A percentile compares a stretch with the other conserved stretches of the same genome.
These are phyloP conservation scores for Ophiosphaerella korrae DNA, from an alignment of 2,329 filamentous ascomycete species.

Conservation along the genomic window DNA sequence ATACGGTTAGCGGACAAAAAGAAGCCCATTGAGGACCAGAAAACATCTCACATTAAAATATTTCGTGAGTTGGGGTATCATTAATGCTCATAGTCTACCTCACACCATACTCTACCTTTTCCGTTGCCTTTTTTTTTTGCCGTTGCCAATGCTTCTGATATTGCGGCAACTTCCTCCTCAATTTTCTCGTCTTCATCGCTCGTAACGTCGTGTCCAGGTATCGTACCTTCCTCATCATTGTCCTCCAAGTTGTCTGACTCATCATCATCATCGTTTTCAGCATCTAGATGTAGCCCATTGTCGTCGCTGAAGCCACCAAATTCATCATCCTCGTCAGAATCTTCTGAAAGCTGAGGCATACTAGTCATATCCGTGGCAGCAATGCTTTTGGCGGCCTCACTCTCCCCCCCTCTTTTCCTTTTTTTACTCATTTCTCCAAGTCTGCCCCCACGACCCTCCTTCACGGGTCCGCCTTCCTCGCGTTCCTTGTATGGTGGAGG, in stretches of 20 bases:
- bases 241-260: constrained; percentile 27
- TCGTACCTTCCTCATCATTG: constrained; percentile 22
- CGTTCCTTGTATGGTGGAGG: constrained; percentile 66
- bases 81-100: constrained; percentile 25
- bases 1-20: too few species aligned
- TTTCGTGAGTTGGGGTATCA: constrained; percentile 31
- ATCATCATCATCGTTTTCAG: constrained; percentile 21
- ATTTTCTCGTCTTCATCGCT: constrained; percentile 40
- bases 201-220: constrained; percentile 16
- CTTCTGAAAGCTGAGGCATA: constrained; percentile 18
- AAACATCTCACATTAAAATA: too few species aligned
- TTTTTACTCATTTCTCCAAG: constrained; percentile 82
- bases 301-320: constrained; percentile 43
- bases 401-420: constrained; percentile 65
- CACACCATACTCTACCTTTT: constrained; percentile 11
- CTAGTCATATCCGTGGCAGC: constrained; percentile 20
- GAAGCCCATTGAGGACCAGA: too few species aligned
- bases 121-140: constrained; percentile 44
- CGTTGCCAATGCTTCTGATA: constrained; percentile 40
- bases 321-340: constrained; percentile 34
- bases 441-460: constrained; percentile 73
- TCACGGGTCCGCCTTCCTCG: constrained; percentile 24
- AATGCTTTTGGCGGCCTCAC: constrained; percentile 28
- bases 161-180: constrained; percentile 40
- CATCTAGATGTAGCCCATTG: constrained; percentile 15